Conservation (phyloP, 2,329 filamentous ascomycete genomes). For the Leptographium radiaticola region DNA sequence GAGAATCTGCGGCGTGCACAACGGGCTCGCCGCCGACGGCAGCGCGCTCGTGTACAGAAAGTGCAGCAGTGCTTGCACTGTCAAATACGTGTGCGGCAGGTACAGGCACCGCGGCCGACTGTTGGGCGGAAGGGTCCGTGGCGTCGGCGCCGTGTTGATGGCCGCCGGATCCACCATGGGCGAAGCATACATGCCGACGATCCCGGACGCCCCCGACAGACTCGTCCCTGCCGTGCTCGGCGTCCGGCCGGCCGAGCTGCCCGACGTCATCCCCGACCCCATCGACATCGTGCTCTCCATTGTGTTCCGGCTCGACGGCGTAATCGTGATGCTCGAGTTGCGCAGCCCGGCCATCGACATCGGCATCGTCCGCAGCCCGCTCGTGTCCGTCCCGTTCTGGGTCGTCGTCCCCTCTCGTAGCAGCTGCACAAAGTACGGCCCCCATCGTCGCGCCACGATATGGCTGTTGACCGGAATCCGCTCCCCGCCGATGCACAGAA, state of each 20-base stretch:
- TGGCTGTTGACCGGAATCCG: constrained; percentile 88
- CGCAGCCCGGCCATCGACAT: constrained; percentile 41
- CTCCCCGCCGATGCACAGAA: constrained; percentile 81
- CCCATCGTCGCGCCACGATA: constrained; percentile 79
- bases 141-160: constrained; percentile 44
- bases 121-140: constrained; percentile 41
- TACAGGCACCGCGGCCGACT: constrained; percentile 77
- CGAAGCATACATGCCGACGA: constrained; percentile 17
- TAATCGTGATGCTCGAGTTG: constrained; percentile 79
- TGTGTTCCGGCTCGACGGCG: constrained; percentile 45
- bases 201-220: constrained; percentile 20
- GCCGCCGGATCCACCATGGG: constrained; percentile 30
- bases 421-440: constrained; percentile 88
- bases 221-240: constrained; percentile 32
- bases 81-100: constrained; percentile 82
- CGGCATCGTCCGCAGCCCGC: constrained; percentile 57
- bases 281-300: constrained; percentile 35
- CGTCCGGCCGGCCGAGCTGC: constrained; percentile 21
- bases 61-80: constrained; percentile 78
- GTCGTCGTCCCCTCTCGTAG: constrained; percentile 67
- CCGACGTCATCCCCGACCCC: constrained; percentile 17
- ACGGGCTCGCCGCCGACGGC: constrained; percentile 57
- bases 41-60: constrained; percentile 89
- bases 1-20: constrained; percentile 89
- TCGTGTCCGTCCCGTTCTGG: constrained; percentile 59